These are phyloP conservation scores for Mycena kentingensis DNA, from an alignment of 768 basidiomycete species.

Conservation along the genomic window DNA sequence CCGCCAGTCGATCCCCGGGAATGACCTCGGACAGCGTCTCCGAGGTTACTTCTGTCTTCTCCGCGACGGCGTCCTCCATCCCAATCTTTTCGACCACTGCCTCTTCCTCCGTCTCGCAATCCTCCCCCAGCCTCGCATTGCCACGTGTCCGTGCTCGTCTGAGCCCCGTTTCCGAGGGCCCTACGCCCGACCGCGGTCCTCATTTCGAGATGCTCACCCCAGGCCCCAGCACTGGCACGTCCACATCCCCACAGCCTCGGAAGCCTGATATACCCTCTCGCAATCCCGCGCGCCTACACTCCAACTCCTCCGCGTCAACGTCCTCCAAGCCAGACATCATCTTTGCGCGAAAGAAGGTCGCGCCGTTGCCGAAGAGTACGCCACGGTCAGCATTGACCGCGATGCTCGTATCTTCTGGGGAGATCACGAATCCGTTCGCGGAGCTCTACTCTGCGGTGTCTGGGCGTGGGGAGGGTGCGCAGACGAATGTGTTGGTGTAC, in stretches of 20 bases:
- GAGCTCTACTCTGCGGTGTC: slow-evolving; percentile 86
- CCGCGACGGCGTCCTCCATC: slow-evolving; percentile 57
- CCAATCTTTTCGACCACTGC: too few species aligned
- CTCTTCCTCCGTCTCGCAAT: slow-evolving; percentile 53
- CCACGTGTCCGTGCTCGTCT: slow-evolving; percentile 48
- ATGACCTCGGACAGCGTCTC: slow-evolving; percentile 62
- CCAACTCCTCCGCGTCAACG: slow-evolving; percentile 11
- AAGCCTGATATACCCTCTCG: slow-evolving; percentile 24
- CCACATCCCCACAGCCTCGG: slow-evolving; percentile 19
- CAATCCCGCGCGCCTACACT: slow-evolving; percentile 17
- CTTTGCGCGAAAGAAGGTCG: slow-evolving; percentile 57
- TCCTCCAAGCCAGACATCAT: slow-evolving; percentile 34
- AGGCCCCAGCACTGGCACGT: slow-evolving; percentile 27
- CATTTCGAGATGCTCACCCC: slow-evolving; percentile 62
- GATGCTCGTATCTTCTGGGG: slow-evolving; percentile 69
- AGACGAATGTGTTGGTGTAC: slow-evolving; percentile 71
- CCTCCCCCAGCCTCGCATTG: slow-evolving; percentile 28
- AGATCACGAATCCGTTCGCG: slow-evolving; percentile 81
- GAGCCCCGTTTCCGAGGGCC: slow-evolving; percentile 65
- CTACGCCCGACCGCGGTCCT: slow-evolving; percentile 39
- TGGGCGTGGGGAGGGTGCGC: slow-evolving; percentile 67
- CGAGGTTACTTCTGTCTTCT: slow-evolving; percentile 62
- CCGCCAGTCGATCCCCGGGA: slow-evolving; percentile 53
- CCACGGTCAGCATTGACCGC: slow-evolving; percentile 68
- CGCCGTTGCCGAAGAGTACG: slow-evolving; percentile 36